Evolutionary conservation across 495 filamentous ascomycete species (phyloP).

Genomic region (Amniculicola lignicola): DNA sequence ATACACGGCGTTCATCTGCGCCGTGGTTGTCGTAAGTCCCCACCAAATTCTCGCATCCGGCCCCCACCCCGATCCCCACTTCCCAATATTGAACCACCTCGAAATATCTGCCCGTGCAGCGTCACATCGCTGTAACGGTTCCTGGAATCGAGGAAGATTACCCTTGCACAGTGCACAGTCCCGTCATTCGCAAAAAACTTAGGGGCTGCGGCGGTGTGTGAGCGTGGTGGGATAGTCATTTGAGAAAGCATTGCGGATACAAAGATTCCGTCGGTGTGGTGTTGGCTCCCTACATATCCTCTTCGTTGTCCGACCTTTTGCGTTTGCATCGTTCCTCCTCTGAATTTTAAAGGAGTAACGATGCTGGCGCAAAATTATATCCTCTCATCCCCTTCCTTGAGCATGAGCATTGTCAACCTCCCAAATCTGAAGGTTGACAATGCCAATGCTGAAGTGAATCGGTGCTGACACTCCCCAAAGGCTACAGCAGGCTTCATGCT

Average conservation of each 20-base stretch:
- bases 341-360: too few species aligned
- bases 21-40: constrained; percentile 60
- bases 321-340: background rate
- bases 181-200: constrained; percentile 74
- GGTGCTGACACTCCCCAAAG: constrained; percentile 49
- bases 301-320: background rate
- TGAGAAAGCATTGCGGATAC: constrained; percentile 74
- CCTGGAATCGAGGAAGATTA: constrained; percentile 97
- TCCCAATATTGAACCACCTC: constrained; percentile 57
- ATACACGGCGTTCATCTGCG: constrained; percentile 61
- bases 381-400: too few species aligned
- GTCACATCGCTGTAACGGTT: constrained; percentile 83
- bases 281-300: constrained; percentile 82
- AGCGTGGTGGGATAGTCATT: constrained; percentile 84
- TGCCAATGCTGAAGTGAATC: constrained; percentile 5
- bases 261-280: constrained; percentile 67
- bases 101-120: constrained; percentile 92
- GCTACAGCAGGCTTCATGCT: constrained; percentile 51
- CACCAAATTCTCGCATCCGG: constrained; percentile 2
- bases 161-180: constrained; percentile 70
- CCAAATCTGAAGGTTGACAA: too few species aligned
- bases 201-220: constrained; percentile 68
- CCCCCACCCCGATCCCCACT: constrained; percentile 11
- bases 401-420: too few species aligned
- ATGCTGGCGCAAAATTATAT: too few species aligned